Percentiles rank a stretch among this genome's conserved stretches.
Evolutionary conservation across 2,329 filamentous ascomycete genomes (phyloP).

Genomic region (Cladosporium cucumerinum): DNA sequence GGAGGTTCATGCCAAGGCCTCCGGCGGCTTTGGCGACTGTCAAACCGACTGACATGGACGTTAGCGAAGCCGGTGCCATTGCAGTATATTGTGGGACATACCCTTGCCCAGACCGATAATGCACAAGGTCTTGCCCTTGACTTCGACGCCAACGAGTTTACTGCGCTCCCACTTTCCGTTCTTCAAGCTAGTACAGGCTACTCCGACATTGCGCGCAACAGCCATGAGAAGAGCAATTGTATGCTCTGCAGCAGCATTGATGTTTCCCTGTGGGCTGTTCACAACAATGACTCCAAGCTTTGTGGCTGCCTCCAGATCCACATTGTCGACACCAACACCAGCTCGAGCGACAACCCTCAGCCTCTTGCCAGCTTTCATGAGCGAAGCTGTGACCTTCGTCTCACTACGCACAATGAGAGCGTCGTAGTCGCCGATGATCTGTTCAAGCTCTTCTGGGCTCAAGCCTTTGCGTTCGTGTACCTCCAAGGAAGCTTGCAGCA

Average conservation of each 20-base stretch:
- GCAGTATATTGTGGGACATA: conserved; percentile 24
- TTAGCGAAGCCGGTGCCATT: neutral
- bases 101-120: conserved; percentile 79
- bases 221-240: conserved; percentile 62
- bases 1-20: conserved; percentile 71
- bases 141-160: conserved; percentile 71
- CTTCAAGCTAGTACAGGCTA: conserved; percentile 67
- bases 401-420: conserved; percentile 77
- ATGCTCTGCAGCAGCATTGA: conserved; percentile 61
- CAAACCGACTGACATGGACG: conserved; percentile 58
- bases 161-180: conserved; percentile 72
- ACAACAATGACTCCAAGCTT: conserved; percentile 73
- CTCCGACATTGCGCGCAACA: conserved; percentile 69
- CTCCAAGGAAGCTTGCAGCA: conserved; percentile 64
- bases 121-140: conserved; percentile 71
- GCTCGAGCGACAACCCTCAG: conserved; percentile 76
- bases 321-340: conserved; percentile 80
- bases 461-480: conserved; percentile 66
- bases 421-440: conserved; percentile 68
- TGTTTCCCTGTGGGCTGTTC: conserved; percentile 76
- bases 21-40: conserved; percentile 76
- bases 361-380: conserved; percentile 64
- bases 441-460: conserved; percentile 59
- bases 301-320: conserved; percentile 70
- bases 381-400: conserved; percentile 69